Percentiles rank a stretch among this genome's conserved stretches.
Conservation (phyloP, 139 green algal species). For the Zygnema cylindricum region DNA sequence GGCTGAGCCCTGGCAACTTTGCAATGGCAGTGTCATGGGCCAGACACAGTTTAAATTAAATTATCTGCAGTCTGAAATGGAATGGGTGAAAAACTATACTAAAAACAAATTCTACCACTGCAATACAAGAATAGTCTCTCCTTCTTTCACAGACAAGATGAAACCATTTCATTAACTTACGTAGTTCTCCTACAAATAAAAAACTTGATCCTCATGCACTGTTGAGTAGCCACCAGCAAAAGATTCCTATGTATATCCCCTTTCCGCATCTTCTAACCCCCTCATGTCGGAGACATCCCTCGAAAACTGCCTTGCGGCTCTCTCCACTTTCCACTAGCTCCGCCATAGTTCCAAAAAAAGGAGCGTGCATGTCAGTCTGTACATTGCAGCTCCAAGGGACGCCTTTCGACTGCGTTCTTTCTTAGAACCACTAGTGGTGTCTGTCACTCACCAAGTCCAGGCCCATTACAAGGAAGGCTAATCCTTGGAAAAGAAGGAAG, state of each 20-base stretch:
- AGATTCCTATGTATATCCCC: too few relatives aligned
- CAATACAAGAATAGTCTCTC: neutral
- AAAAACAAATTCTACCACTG: neutral
- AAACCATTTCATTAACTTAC: too few relatives aligned
- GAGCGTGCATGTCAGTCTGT: neutral
- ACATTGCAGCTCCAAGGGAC: neutral
- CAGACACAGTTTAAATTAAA: neutral
- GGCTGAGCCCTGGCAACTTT: neutral
- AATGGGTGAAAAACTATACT: neutral
- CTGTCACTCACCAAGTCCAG: slow-evolving; percentile 43
- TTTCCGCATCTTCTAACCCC: too few relatives aligned
- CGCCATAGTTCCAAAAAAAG: neutral
- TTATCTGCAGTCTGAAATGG: neutral
- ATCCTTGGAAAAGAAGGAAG: slow-evolving; percentile 57
- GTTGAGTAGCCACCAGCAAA: too few relatives aligned
- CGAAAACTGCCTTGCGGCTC: neutral
- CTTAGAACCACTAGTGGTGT: neutral
- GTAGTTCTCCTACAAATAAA: too few relatives aligned
- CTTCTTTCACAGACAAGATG: neutral
- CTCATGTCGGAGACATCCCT: neutral
- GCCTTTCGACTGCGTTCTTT: neutral
- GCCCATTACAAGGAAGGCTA: slow-evolving; percentile 44
- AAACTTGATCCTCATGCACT: too few relatives aligned
- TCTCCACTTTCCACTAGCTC: slow-evolving; percentile 4
- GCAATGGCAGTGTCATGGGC: neutral